phyloP scores from a whole-genome alignment of 108 stramenopile genomes.

The Schizochytrium sp. region DNA sequence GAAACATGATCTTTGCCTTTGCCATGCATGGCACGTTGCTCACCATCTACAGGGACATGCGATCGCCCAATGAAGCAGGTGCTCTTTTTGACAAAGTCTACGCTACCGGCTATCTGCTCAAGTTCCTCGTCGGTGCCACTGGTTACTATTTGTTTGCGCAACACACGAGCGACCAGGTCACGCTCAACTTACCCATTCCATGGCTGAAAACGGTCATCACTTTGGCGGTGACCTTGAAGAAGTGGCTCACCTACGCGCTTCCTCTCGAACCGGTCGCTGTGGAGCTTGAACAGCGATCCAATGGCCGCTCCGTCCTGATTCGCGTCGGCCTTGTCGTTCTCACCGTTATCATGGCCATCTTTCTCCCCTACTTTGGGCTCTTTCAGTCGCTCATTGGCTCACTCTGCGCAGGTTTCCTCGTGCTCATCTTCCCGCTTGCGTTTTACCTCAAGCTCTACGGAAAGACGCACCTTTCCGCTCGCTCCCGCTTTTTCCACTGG shows the following conservation, averaged over 20 bases:
- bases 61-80: background rate
- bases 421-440: background rate
- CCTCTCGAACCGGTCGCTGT: background rate
- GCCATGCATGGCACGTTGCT: slow-evolving; percentile 12
- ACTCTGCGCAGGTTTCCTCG: background rate
- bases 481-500: background rate
- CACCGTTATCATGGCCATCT: background rate
- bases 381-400: slow-evolving; percentile 10
- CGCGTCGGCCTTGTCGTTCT: background rate
- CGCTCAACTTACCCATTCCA: background rate
- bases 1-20: slow-evolving; percentile 15
- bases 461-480: background rate
- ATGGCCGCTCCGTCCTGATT: background rate
- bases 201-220: slow-evolving; percentile 16
- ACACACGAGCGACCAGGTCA: background rate
- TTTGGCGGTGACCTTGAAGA: background rate
- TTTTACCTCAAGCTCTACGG: slow-evolving; percentile 18
- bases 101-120: background rate
- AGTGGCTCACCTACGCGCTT: slow-evolving; percentile 17
- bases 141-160: slow-evolving; percentile 13
- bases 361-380: slow-evolving; percentile 9
- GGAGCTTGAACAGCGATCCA: background rate
- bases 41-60: slow-evolving; percentile 11
- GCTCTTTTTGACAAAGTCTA: slow-evolving; percentile 9
- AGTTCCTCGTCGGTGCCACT: slow-evolving; percentile 3